Base-by-base conservation (phyloP, 2,329 filamentous ascomycete genomes). In the Teratosphaeria viscida region DNA sequence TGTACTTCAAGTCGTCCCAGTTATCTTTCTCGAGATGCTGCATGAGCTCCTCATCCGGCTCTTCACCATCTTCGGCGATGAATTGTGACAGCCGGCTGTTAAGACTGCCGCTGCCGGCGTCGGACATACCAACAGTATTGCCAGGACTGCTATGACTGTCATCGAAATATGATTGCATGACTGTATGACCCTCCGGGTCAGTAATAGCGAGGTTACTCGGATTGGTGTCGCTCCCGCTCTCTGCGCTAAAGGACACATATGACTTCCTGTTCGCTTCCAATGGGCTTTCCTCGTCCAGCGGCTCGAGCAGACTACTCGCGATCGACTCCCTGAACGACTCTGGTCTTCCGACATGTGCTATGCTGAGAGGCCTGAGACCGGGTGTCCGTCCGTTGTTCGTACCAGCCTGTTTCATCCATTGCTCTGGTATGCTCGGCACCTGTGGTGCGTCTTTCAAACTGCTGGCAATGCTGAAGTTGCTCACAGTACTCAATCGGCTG, bases 1-100 rank as follows among this genome's bases (percentile, higher is more conserved):
- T 97, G 89, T 95, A 99, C 74, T 96, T 95, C 77, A 92, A 89
- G 63, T 96, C 92, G 65, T 95, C 92, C 85, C 94, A 97, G 8
- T 90, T 95, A 71, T 96, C 90, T 64, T 90, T 90, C 37, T 90
- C 86, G 49, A 97, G 81, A 79, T 96, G 96, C 70, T 92, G 92
- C 67, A 88, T 85, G 26, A 97, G 81, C 67, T 94, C 92, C 70
- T 92, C 89, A 68, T 97, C 92, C 6, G 85, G 85, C 68, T 95
- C 94, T 71, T 96, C 92, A 37, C 91, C 92, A 69, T 97, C 92
- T 66, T 95, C 89, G 16, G 88, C 88, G 47, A 96, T 83, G 37
- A 92, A 89, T 69, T 94, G 85, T 60, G 87, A 90, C 57, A 96
- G 81, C n/a, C 82, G 79, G 61, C 95, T 90, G 72, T 90, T 89